Evolutionary conservation across 2,329 filamentous ascomycete genomes (phyloP), one percentile per base, ranked within the genome.

Genomic region (Hypoxylon sp.): DNA sequence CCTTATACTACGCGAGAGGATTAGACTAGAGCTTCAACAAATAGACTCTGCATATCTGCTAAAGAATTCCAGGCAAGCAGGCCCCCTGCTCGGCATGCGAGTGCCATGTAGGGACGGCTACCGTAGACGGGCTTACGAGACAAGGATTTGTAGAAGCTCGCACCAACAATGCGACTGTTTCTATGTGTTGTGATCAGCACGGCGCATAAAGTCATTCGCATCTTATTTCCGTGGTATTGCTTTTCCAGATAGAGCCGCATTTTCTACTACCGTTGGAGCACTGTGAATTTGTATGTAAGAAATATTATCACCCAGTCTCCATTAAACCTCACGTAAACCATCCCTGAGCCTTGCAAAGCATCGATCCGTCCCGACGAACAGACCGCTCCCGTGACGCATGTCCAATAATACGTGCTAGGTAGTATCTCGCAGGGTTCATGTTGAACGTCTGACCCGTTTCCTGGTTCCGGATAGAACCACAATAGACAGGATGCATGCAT

Each of bases 201-300:
- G 4, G 3, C 14, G 33, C n/a, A 56, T 31, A 33, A 9, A 24
- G 26, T 47, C 42, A 56, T 56, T 56, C 39, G 29, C 54, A 56
- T 33, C 46, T 19, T 11, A 17, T 24, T 56, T 56, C 42, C 54
- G 46, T 29, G 11, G 2, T 47, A 4, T 24, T 56, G 24, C 42
- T 29, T 24, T 56, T 56, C 42, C n/a, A 29, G 26, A 47, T n/a
- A 56, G 54, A 56, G 39, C 54, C 54, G 29, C 55, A 58, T 48
- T 31, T 29, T 19, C 17, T 37, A 50, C 54, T 22, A 50, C 55
- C 6, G 11, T 44, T 24, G 33, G 9, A 14, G 37, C n/a, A 44
- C 17, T 8, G 13, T 29, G 24, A 10, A 22, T 31, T 17, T 47
- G 3, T 14, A 29, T 33, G 17, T 56, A 29, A 19, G 37, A 14